Percentiles rank a stretch among this genome's conserved stretches.
Evolutionary conservation across 2,329 filamentous ascomycete species (phyloP).

Genomic region (Hypoxylon sp.): DNA sequence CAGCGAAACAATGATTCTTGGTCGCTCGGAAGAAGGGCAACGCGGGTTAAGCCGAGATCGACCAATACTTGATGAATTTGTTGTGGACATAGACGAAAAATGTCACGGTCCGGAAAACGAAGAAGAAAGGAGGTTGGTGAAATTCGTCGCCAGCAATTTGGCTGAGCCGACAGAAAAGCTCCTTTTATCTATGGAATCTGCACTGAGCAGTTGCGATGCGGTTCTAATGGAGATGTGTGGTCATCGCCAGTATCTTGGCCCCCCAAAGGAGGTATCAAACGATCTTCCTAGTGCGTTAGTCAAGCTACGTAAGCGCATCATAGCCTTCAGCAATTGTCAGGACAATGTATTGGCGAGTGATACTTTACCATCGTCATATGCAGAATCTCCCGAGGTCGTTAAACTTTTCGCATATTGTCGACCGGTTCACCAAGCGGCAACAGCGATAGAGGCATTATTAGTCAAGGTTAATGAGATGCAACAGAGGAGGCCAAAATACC

Average conservation of each 20-base stretch:
- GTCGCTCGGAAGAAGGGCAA: conserved; percentile 48
- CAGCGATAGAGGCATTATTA: conserved; percentile 63
- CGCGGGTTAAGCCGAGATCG: conserved; percentile 18
- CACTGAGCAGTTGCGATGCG: conserved; percentile 64
- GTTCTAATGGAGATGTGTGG: conserved; percentile 69
- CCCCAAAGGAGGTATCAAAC: conserved; percentile 58
- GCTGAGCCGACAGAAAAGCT: conserved; percentile 63
- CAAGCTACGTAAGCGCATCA: conserved; percentile 60
- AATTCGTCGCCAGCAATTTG: conserved; percentile 55
- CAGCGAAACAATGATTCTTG: conserved; percentile 64
- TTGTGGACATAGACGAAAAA: conserved; percentile 56
- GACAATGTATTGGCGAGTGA: conserved; percentile 62
- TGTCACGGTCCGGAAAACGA: conserved; percentile 33
- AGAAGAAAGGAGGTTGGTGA: conserved; percentile 47
- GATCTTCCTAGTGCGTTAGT: conserved; percentile 59
- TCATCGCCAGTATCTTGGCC: conserved; percentile 64
- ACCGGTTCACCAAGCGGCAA: conserved; percentile 67
- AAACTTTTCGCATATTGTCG: conserved; percentile 69
- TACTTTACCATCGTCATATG: conserved; percentile 61
- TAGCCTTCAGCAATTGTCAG: conserved; percentile 64
- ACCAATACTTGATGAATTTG: conserved; percentile 48
- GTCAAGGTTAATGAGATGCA: conserved; percentile 65
- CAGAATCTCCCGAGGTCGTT: conserved; percentile 65
- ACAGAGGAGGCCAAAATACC: conserved; percentile 56
- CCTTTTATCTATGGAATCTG: conserved; percentile 62